Evolutionary conservation across 257 asterid species (phyloP).

Genomic region (Ehretia macrophylla): DNA sequence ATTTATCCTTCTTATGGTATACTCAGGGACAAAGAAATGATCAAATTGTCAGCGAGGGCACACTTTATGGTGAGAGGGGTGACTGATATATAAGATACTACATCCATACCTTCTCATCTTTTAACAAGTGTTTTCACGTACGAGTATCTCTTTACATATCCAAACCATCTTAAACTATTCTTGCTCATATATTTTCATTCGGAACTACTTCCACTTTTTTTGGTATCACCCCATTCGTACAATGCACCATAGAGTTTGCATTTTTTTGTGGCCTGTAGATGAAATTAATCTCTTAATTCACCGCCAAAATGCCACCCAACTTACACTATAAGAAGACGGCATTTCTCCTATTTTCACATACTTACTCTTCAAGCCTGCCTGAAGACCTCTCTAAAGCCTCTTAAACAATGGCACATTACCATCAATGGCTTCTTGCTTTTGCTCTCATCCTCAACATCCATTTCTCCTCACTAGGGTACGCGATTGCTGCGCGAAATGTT

Average conservation of each 20-base stretch:
- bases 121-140: too few species aligned
- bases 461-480: constrained; percentile 11
- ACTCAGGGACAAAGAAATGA: too few species aligned
- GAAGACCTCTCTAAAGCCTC: neutral
- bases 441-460: constrained; percentile 22
- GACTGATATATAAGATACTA: too few species aligned
- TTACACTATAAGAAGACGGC: constrained; percentile 17
- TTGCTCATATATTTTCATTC: too few species aligned
- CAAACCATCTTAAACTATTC: too few species aligned
- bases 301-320: constrained; percentile 31
- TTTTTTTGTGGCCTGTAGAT: neutral
- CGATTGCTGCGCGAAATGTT: constrained; percentile 32
- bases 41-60: too few species aligned
- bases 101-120: too few species aligned
- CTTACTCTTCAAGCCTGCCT: neutral
- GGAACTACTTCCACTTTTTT: too few species aligned
- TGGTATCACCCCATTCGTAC: too few species aligned
- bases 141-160: too few species aligned
- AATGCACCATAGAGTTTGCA: neutral
- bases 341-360: constrained; percentile 1
- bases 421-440: constrained; percentile 18
- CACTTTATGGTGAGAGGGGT: too few species aligned
- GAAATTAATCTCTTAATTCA: constrained; percentile 17
- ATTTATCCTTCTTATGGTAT: too few species aligned
- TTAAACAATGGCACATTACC: constrained; percentile 36